These are phyloP conservation scores for Ustilaginoidea virens DNA, from an alignment of 2,329 filamentous ascomycete species.

Conservation along the genomic window DNA sequence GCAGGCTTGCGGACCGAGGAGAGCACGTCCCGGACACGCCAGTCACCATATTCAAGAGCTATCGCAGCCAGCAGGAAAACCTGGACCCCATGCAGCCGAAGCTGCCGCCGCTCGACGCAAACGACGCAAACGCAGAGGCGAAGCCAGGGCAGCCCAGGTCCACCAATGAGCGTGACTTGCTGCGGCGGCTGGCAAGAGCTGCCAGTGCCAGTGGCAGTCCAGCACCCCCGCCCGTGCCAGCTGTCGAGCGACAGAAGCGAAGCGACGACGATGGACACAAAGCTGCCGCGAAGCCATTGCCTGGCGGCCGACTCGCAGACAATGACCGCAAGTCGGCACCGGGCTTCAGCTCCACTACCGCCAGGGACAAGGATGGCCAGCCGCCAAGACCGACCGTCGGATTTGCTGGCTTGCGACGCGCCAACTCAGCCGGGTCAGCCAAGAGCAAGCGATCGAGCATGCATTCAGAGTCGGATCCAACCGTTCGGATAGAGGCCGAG, in stretches of 20 bases:
- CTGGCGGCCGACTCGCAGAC: conserved; percentile 8
- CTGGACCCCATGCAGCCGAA: not conserved
- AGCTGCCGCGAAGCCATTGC: no score
- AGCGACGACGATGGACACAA: no score
- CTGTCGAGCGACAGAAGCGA: conserved; percentile 8
- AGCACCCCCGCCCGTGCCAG: conserved; percentile 15
- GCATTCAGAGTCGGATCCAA: conserved; percentile 37
- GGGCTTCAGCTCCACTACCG: conserved; percentile 1
- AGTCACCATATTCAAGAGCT: conserved; percentile 22
- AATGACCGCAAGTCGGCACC: conserved; percentile 6
- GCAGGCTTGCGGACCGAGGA: conserved; percentile 12
- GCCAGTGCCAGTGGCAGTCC: conserved; percentile 31
- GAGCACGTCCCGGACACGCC: conserved; percentile 23
- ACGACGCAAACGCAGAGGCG: not conserved
- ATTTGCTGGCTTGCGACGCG: conserved; percentile 28
- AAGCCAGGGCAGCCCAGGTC: not conserved
- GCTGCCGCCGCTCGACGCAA: no score
- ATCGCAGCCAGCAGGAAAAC: no score
- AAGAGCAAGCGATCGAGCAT: conserved; percentile 32
- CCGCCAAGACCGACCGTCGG: conserved; percentile 25
- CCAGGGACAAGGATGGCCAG: conserved; percentile 11
- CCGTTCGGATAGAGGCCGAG: conserved; percentile 40
- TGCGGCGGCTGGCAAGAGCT: conserved; percentile 32
- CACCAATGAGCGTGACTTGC: conserved; percentile 26
- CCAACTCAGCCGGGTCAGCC: conserved; percentile 28